phyloP scores from a whole-genome alignment of 495 filamentous ascomycete genomes.

The Pyrenula massariospora region DNA sequence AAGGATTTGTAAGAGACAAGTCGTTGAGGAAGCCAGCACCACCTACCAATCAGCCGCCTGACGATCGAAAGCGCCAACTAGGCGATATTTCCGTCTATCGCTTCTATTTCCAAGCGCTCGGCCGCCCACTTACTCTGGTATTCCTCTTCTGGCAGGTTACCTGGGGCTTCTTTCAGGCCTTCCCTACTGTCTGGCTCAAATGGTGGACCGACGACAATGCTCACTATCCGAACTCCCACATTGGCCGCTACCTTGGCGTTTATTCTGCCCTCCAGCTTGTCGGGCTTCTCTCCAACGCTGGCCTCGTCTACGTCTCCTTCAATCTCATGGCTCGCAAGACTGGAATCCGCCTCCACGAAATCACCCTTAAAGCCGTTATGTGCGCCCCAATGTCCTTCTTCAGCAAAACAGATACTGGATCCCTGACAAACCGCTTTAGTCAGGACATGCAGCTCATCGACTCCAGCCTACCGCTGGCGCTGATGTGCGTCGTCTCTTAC shows the following conservation, averaged over 20 bases:
- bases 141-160: slow-evolving; percentile 28
- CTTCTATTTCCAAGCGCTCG: slow-evolving; percentile 46
- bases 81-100: slow-evolving; percentile 45
- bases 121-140: slow-evolving; percentile 28
- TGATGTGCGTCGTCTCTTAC: slow-evolving; percentile 6
- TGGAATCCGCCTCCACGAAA: slow-evolving; percentile 35
- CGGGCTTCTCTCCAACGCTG: slow-evolving; percentile 13
- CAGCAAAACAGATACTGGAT: slow-evolving; percentile 30
- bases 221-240: slow-evolving; percentile 22
- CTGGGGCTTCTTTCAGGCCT: slow-evolving; percentile 35
- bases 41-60: slow-evolving; percentile 9
- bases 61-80: slow-evolving; percentile 23
- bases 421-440: slow-evolving; percentile 42
- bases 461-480: slow-evolving; percentile 33
- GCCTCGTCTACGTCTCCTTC: slow-evolving; percentile 21
- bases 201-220: slow-evolving; percentile 40
- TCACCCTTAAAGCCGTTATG: slow-evolving; percentile 35
- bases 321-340: slow-evolving; percentile 40
- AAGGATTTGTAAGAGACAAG: slow-evolving; percentile 10
- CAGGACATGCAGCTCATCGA: slow-evolving; percentile 52
- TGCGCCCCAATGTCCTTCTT: slow-evolving; percentile 35
- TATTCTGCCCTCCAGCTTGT: slow-evolving; percentile 30
- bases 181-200: slow-evolving; percentile 42
- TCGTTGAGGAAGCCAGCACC: slow-evolving; percentile 8
- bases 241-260: slow-evolving; percentile 42